A percentile compares a stretch with the other conserved stretches of the same genome.
Conservation (phyloP, 257 asterid species). For the Solanum piurae region DNA sequence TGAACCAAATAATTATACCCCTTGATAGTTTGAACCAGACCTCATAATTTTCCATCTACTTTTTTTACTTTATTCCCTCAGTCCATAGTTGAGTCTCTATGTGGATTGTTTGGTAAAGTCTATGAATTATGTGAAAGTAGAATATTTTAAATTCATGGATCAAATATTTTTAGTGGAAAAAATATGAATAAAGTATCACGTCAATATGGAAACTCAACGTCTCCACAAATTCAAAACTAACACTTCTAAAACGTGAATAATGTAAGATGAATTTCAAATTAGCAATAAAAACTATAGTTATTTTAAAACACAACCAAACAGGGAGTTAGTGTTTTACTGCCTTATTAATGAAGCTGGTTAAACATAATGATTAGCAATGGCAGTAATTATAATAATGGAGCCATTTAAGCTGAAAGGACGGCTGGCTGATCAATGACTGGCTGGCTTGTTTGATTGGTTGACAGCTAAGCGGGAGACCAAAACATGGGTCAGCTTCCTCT, state of each 20-base stretch:
- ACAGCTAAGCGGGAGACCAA: constrained; percentile 23
- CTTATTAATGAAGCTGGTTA: not conserved
- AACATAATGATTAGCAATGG: not conserved
- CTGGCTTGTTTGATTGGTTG: not conserved
- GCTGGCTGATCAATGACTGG: not conserved
- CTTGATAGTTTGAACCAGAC: not conserved
- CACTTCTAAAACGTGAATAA: too few relatives aligned
- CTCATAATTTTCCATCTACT: not conserved
- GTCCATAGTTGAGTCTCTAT: not conserved
- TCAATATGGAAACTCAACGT: not conserved
- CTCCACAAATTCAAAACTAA: not conserved
- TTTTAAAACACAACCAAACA: not conserved
- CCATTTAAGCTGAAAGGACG: not conserved
- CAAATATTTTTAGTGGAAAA: too few relatives aligned
- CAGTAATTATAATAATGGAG: not conserved
- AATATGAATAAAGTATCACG: not conserved
- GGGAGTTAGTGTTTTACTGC: not conserved
- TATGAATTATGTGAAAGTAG: too few relatives aligned
- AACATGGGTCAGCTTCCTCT: constrained; percentile 38
- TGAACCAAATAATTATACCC: not conserved
- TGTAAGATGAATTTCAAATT: not conserved
- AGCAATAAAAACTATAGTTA: too few relatives aligned
- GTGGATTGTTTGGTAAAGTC: not conserved
- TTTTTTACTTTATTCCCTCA: not conserved
- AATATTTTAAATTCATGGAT: too few relatives aligned